A percentile compares a stretch with the other conserved stretches of the same genome.
Conservation (phyloP, 305 asterid species). For the Fraxinus paxiana region DNA sequence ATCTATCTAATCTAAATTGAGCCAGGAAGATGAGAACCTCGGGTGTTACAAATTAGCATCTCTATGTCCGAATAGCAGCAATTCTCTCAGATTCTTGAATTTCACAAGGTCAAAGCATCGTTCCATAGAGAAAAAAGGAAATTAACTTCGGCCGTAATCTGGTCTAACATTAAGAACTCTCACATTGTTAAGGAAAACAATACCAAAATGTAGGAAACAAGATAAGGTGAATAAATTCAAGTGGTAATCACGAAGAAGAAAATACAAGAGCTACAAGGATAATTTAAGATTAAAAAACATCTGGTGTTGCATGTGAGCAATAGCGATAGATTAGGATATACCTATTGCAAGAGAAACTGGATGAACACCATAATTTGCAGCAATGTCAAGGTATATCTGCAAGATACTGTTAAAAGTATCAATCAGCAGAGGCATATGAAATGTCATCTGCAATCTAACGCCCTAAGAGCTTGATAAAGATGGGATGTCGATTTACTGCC, state of each 20-base stretch:
- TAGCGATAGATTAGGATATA: constrained; percentile 19
- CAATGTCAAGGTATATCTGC: constrained; percentile 61
- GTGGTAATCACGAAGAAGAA: constrained; percentile 4
- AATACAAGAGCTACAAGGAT: constrained; percentile 7
- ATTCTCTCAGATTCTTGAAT: not conserved
- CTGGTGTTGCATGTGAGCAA: not conserved
- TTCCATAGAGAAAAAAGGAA: not conserved
- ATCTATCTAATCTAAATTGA: constrained; percentile 15
- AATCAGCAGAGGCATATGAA: constrained; percentile 15
- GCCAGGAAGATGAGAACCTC: not conserved
- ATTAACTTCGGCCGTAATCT: not conserved
- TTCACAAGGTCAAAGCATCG: not conserved
- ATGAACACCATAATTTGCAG: constrained; percentile 49
- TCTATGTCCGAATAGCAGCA: not conserved
- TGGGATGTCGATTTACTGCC: constrained; percentile 5
- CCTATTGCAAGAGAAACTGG: constrained; percentile 84
- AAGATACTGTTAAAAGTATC: constrained; percentile 20
- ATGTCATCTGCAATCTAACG: constrained; percentile 11
- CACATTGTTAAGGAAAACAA: not conserved
- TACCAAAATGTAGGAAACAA: not conserved
- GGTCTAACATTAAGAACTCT: not conserved
- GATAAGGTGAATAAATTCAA: not conserved
- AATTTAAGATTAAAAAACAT: not conserved
- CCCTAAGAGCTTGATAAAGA: not conserved
- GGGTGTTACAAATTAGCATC: not conserved